Conservation (phyloP, 352 stramenopile genomes). For the Globisporangium viniferum region DNA sequence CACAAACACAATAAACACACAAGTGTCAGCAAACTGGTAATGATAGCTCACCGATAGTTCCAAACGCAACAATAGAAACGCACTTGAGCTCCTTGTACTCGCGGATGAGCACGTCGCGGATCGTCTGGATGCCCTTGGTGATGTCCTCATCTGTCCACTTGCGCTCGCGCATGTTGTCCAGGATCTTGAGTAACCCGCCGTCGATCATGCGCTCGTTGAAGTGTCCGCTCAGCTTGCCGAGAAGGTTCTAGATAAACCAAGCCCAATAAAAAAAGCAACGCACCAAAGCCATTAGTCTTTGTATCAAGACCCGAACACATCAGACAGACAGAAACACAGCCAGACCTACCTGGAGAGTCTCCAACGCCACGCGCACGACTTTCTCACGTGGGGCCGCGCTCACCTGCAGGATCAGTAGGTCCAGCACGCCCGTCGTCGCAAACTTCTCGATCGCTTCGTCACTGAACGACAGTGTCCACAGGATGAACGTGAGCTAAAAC, state of each 20-base stretch:
- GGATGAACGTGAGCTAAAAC: constrained; percentile 91
- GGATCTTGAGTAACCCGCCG: constrained; percentile 92
- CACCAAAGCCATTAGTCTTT: neutral
- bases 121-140: constrained; percentile 67
- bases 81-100: constrained; percentile 90
- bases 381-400: constrained; percentile 96
- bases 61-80: constrained; percentile 12
- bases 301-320: neutral
- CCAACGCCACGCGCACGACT: constrained; percentile 94
- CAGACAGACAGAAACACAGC: neutral
- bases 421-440: constrained; percentile 54
- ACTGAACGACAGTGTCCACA: constrained; percentile 96
- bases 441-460: constrained; percentile 83
- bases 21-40: neutral
- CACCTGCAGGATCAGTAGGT: constrained; percentile 77
- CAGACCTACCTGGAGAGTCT: constrained; percentile 78
- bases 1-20: neutral
- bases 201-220: constrained; percentile 96
- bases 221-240: constrained; percentile 74
- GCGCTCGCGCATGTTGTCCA: constrained; percentile 91
- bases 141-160: constrained; percentile 97
- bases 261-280: neutral
- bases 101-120: constrained; percentile 78
- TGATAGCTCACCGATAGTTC: neutral
- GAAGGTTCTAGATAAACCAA: constrained; percentile 48